Evolutionary conservation across 345 rosid genomes (phyloP), one percentile per base, ranked within the genome.

Genomic region (Carallia brachiata): DNA sequence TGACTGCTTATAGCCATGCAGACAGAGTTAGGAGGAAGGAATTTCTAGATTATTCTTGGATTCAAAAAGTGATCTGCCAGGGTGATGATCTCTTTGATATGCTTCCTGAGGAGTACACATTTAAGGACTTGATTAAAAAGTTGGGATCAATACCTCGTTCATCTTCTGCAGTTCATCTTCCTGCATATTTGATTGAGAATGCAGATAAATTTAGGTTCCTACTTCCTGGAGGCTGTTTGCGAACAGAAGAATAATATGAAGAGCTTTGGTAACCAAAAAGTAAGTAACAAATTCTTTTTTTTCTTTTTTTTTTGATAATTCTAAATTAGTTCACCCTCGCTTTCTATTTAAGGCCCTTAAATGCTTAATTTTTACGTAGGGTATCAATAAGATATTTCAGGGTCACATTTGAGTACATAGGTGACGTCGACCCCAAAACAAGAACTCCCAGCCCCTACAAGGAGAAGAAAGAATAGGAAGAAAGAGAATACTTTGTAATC

Each of bases 1-100:
- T 91, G 95, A 91, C 91, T 23, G 97, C 89, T 37, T 94, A 90
- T 50, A 94, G 98, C 82, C 98, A 94, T 67, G 97, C 99, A 2
- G 90, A 91, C 40, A 84, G 99, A 69, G 99, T 89, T 17, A 84
- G 34, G 64, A 77, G 68, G 57, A 77, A 63, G 32, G 87, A 83
- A 27, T 86, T 83, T 68, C 66, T 91, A 55, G 78, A 83, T 74
- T 66, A 75, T 44, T 55, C 77, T 27, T 82, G 97, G 68, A 90
- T 91, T 71, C 97, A 91, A 79, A 85, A 47, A 56, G 74, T 72
- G 52, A 87, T 94, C 56, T 91, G 98, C 56, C 69, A 65, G 53
- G 98, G 97, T 23, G 85, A 84, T 52, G 90, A 90, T 70, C 88
- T 90, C 52, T 94, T 86, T 37, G 92, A 90, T 57, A 91, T 94